Percentiles rank a stretch among this genome's conserved stretches.
Conservation (phyloP, 2,329 filamentous ascomycete species). For the Hypoxylon rubiginosum region DNA sequence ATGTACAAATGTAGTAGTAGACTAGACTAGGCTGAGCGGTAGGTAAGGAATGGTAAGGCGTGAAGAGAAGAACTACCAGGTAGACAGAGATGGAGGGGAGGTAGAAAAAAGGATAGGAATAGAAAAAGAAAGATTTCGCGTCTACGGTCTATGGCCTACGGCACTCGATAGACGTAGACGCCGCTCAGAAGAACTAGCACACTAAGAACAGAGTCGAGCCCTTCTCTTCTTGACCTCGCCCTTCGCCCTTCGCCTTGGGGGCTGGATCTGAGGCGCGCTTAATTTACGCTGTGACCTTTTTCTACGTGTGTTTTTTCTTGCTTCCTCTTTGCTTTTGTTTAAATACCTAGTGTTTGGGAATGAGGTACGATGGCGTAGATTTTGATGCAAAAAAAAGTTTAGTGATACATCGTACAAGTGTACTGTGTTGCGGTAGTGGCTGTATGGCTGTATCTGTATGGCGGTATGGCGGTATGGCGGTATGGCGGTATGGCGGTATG, state of each 20-base stretch:
- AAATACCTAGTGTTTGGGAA: too few species aligned
- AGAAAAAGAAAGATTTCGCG: neutral
- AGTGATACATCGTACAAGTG: slow-evolving; percentile 29
- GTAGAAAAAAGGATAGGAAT: neutral
- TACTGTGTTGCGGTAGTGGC: slow-evolving; percentile 28
- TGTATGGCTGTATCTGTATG: too few species aligned
- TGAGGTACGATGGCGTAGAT: slow-evolving; percentile 14
- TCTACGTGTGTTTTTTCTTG: too few species aligned
- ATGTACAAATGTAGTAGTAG: neutral
- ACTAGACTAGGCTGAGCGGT: slow-evolving; percentile 6
- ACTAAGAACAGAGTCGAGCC: too few species aligned
- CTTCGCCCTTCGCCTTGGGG: neutral
- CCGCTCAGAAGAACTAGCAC: neutral
- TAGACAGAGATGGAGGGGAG: neutral
- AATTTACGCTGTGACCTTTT: neutral
- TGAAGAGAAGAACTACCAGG: neutral
- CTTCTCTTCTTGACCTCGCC: too few species aligned
- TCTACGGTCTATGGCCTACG: neutral
- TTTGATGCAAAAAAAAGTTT: slow-evolving; percentile 25
- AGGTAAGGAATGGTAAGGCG: slow-evolving; percentile 8
- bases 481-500: too few species aligned
- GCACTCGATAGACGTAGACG: neutral
- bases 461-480: too few species aligned
- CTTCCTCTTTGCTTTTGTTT: too few species aligned
- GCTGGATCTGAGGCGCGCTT: neutral